Evolutionary conservation across 2,329 filamentous ascomycete genomes (phyloP).

Genomic region (Byssothecium circinans): DNA sequence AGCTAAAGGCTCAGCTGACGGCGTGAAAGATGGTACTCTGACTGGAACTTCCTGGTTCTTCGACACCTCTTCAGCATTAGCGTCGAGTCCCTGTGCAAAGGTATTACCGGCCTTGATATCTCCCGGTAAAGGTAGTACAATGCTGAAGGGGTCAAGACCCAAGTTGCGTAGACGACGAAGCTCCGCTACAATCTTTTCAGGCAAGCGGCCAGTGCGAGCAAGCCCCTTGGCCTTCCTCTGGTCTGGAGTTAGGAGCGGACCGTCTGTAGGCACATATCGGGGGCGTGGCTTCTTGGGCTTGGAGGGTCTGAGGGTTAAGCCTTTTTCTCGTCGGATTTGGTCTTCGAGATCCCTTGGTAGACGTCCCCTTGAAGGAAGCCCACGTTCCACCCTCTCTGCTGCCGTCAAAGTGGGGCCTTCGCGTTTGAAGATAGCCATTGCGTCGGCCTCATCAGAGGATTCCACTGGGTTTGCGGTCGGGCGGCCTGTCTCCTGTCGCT

Average conservation of each 20-base stretch:
- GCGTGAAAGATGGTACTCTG: neutral
- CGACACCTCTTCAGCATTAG: neutral
- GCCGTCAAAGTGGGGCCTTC: constrained; percentile 27
- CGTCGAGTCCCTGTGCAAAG: neutral
- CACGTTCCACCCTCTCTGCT: constrained; percentile 30
- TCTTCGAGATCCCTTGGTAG: constrained; percentile 26
- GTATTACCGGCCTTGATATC: neutral
- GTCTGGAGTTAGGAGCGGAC: constrained; percentile 26
- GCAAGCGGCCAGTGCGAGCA: constrained; percentile 26
- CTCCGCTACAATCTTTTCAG: constrained; percentile 28
- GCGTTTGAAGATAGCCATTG: neutral
- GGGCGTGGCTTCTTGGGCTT: constrained; percentile 21
- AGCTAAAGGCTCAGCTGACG: neutral
- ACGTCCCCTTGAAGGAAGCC: constrained; percentile 28
- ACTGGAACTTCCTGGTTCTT: neutral
- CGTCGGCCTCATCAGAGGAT: too few species aligned
- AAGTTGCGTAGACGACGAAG: constrained; percentile 23
- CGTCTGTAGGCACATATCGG: constrained; percentile 15
- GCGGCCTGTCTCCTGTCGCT: constrained; percentile 25
- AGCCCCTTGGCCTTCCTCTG: constrained; percentile 29
- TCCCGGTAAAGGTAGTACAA: neutral
- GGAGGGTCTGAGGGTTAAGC: neutral
- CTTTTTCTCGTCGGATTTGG: constrained; percentile 22
- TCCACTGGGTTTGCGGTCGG: constrained; percentile 20
- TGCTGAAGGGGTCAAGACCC: neutral